phyloP scores from a whole-genome alignment of 2,329 filamentous ascomycete genomes.

The Phialophora expanda region DNA sequence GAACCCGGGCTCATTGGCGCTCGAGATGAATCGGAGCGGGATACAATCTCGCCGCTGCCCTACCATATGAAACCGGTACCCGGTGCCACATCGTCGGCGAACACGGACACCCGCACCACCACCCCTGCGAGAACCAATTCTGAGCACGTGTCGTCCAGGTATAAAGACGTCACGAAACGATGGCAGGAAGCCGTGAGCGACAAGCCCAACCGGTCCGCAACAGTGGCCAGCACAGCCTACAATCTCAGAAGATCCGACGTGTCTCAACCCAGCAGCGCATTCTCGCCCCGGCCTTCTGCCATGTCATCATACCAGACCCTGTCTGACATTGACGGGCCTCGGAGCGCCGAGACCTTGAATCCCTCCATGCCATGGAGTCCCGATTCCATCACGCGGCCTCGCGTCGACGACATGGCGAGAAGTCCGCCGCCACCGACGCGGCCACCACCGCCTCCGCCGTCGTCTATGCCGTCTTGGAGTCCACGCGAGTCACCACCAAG shows the following conservation, averaged over 20 bases:
- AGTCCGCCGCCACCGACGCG: conserved; percentile 2
- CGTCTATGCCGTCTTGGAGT: no score
- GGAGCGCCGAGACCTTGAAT: not conserved
- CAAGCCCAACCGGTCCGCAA: conserved; percentile 4
- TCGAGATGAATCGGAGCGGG: not conserved
- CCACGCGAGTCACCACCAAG: not conserved
- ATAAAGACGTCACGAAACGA: not conserved
- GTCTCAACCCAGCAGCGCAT: conserved; percentile 2
- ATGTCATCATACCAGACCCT: not conserved
- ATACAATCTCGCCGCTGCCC: not conserved
- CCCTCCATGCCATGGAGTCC: conserved; percentile 4
- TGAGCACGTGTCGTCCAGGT: not conserved
- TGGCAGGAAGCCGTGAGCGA: not conserved
- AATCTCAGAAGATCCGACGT: not conserved
- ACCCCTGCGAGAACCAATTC: conserved; percentile 3
- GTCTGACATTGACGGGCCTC: not conserved
- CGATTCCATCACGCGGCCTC: conserved; percentile 7
- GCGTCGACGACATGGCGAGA: not conserved
- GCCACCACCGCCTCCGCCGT: not conserved
- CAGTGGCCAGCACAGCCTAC: conserved; percentile 1
- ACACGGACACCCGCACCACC: not conserved
- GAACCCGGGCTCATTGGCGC: not conserved
- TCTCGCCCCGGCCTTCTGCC: not conserved
- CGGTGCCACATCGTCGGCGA: no score
- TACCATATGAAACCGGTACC: not conserved